Base-by-base conservation (phyloP, 805 yeast genomes). In the Starmerella vitae region DNA sequence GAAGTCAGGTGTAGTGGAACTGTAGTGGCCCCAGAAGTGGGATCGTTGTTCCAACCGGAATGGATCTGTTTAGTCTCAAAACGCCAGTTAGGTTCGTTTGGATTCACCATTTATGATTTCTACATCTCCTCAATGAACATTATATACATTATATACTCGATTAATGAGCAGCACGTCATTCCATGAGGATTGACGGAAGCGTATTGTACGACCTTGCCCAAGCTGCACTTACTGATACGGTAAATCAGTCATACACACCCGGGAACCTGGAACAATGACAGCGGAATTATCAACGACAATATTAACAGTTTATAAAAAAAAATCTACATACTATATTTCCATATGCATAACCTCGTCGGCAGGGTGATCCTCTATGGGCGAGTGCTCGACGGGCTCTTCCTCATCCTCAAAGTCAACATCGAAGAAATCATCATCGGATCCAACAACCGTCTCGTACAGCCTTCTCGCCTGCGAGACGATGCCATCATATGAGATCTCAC, bases 371-470 rank as follows among this genome's bases (percentile, higher is more conserved):
- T 60, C 47, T 13, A 39, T 45, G 8, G 47, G 44, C 7, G 48
- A 43, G 12, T 30, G 29, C n/a, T n/a, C n/a, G 15, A 41, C 63
- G 19, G 59, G 64, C 26, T 76, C 86, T 32, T 81, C 94, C 17
- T 85, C 95, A 57, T 88, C 97, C 60, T 88, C 96, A 55, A 88
- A 88, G 60, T 88, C 97, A 30, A 88, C 82, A 58, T 84, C 94
- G 56, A 88, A 88, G 63, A 91, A 91, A 60, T 88, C 97, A 52
- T 88, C 96, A 56, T 81, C 91, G 2, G 93, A 72, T 8, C 97
- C 97, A 9, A 91, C 93, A 45, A 88, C 76, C 41, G 70, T 67
- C 44, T 73, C 76, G 57, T 83, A 88, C 30, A 88, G 57, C 17
- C 72, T 63, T 55, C 75, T 79, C 5, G 86, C 84, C 44, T 84